phyloP scores from a whole-genome alignment of 2,329 filamentous ascomycete species.

The Colletotrichum cordylinicola region DNA sequence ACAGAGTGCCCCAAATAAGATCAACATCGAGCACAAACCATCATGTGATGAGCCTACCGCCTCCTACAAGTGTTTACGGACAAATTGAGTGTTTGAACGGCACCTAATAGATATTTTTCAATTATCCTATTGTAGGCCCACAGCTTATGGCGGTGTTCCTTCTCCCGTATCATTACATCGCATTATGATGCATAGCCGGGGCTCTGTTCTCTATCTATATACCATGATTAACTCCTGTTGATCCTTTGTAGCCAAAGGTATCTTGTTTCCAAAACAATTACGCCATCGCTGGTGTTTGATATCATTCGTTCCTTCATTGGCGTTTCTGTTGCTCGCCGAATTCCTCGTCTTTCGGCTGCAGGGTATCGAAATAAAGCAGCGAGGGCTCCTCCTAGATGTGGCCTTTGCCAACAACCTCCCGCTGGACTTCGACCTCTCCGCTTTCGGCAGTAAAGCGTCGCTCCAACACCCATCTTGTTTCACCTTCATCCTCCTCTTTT shows the following conservation, averaged over 20 bases:
- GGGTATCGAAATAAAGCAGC: neutral
- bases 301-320: neutral
- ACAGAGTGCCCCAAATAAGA: too few relatives aligned
- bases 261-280: neutral
- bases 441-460: slow-evolving; percentile 68
- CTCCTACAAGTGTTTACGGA: too few relatives aligned
- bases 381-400: slow-evolving; percentile 40
- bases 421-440: slow-evolving; percentile 68
- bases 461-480: slow-evolving; percentile 73
- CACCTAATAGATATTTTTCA: neutral
- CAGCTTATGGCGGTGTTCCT: too few relatives aligned
- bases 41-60: too few relatives aligned
- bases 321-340: neutral
- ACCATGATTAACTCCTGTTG: neutral
- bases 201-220: slow-evolving; percentile 2
- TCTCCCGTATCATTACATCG: neutral
- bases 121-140: neutral
- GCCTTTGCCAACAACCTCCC: slow-evolving; percentile 67
- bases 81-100: neutral
- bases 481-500: slow-evolving; percentile 63
- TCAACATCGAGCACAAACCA: too few relatives aligned
- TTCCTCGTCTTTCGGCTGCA: neutral
- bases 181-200: neutral
- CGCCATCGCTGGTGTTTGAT: slow-evolving; percentile 9
- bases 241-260: neutral